phyloP scores from a whole-genome alignment of 2,329 filamentous ascomycete species.

The Teratosphaeria destructans region DNA sequence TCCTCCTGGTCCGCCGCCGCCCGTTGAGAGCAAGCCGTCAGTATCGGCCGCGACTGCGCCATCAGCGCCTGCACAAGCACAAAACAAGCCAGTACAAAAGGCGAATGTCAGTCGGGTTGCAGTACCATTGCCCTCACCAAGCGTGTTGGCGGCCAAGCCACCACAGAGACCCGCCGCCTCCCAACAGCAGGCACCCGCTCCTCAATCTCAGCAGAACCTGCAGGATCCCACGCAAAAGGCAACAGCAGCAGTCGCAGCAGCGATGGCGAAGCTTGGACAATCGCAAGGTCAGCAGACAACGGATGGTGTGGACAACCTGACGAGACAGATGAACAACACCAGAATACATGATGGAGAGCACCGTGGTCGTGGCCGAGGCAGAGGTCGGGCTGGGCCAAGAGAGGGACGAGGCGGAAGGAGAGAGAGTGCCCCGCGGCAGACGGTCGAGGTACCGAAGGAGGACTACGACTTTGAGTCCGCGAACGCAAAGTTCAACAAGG shows the following conservation, averaged over 20 bases:
- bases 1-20: conserved; percentile 53
- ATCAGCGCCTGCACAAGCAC: conserved; percentile 29
- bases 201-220: conserved; percentile 10
- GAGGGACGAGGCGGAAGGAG: conserved; percentile 29
- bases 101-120: conserved; percentile 43
- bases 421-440: conserved; percentile 29
- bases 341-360: conserved; percentile 30
- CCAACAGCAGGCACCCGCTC: neutral
- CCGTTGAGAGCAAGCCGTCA: conserved; percentile 57
- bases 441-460: conserved; percentile 74
- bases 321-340: conserved; percentile 69
- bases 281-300: conserved; percentile 4
- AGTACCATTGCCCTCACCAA: conserved; percentile 48
- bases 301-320: conserved; percentile 53
- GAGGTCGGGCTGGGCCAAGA: conserved; percentile 20
- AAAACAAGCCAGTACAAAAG: conserved; percentile 30
- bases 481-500: conserved; percentile 84
- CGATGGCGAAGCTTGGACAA: conserved; percentile 59
- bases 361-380: conserved; percentile 37
- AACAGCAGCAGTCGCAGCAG: conserved; percentile 66
- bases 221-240: conserved; percentile 59
- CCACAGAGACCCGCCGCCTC: conserved; percentile 9
- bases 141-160: conserved; percentile 16
- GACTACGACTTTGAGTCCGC: conserved; percentile 86
- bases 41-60: conserved; percentile 45